phyloP scores from a whole-genome alignment of 495 filamentous ascomycete species.

The Oidiodendron maius region DNA sequence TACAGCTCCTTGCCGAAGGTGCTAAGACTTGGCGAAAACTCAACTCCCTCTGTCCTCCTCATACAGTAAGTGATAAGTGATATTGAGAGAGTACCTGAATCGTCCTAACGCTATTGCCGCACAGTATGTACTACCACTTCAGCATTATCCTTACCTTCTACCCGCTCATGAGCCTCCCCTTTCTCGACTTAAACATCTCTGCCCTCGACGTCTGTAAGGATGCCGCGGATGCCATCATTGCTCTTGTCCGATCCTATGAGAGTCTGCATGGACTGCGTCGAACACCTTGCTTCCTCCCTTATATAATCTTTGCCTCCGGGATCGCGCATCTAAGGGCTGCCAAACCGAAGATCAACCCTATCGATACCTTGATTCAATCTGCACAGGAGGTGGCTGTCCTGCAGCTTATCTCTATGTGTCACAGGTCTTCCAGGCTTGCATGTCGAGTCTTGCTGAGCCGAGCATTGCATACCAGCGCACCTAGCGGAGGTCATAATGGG shows the following conservation, averaged over 20 bases:
- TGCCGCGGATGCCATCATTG: conserved; percentile 53
- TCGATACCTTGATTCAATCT: too few species aligned
- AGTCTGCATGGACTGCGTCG: conserved; percentile 49
- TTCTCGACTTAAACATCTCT: not conserved
- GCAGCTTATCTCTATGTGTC: too few species aligned
- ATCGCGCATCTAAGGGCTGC: too few species aligned
- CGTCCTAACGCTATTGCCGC: not conserved
- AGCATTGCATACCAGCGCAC: too few species aligned
- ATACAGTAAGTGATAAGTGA: not conserved
- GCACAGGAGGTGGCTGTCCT: too few species aligned
- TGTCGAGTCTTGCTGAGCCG: too few species aligned
- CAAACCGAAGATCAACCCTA: too few species aligned
- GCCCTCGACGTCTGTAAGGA: conserved; percentile 41
- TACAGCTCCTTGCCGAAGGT: not conserved
- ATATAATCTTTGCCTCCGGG: not conserved
- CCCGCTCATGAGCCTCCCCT: not conserved
- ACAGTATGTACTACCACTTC: not conserved
- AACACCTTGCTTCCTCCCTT: conserved; percentile 28
- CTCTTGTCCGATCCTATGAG: conserved; percentile 45
- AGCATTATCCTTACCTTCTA: not conserved
- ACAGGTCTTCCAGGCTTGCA: too few species aligned
- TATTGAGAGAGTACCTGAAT: too few species aligned
- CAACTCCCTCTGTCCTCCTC: not conserved
- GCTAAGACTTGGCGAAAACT: not conserved
- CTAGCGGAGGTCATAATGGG: too few species aligned